phyloP scores from a whole-genome alignment of 2,329 filamentous ascomycete species.

The Rutstroemia sp. region DNA sequence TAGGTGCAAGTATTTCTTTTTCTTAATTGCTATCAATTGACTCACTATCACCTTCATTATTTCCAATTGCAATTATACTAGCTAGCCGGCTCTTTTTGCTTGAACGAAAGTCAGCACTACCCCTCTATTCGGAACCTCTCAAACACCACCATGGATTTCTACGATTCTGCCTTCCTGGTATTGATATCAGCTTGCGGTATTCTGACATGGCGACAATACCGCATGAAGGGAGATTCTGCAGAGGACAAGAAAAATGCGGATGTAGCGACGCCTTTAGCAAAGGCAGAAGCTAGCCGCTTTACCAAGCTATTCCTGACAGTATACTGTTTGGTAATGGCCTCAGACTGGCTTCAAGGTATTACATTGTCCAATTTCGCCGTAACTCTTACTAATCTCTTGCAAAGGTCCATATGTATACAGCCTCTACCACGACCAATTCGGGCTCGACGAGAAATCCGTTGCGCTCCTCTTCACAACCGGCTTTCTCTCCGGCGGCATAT shows the following conservation, averaged over 20 bases:
- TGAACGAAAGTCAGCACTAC: too few species aligned
- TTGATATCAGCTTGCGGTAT: conserved; percentile 22
- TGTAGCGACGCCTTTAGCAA: conserved; percentile 18
- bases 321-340: conserved; percentile 42
- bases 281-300: conserved; percentile 23
- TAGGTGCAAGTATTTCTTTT: not conserved
- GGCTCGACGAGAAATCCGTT: conserved; percentile 24
- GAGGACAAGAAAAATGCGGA: conserved; percentile 15
- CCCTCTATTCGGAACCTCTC: not conserved
- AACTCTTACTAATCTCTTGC: conserved; percentile 26
- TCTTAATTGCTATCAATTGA: not conserved
- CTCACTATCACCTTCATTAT: not conserved
- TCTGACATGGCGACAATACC: conserved; percentile 25
- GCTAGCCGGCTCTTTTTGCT: too few species aligned
- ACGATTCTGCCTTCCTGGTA: conserved; percentile 20
- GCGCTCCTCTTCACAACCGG: conserved; percentile 28
- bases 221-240: conserved; percentile 10
- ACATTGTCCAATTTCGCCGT: conserved; percentile 11
- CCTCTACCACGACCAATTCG: conserved; percentile 29
- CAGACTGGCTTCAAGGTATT: conserved; percentile 45
- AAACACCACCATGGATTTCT: conserved; percentile 20
- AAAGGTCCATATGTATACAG: conserved; percentile 29
- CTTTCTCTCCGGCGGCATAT: conserved; percentile 28
- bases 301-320: conserved; percentile 33
- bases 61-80: not conserved